Conservation (phyloP, 2,329 filamentous ascomycete species). For the Coniochaeta prunicola region DNA sequence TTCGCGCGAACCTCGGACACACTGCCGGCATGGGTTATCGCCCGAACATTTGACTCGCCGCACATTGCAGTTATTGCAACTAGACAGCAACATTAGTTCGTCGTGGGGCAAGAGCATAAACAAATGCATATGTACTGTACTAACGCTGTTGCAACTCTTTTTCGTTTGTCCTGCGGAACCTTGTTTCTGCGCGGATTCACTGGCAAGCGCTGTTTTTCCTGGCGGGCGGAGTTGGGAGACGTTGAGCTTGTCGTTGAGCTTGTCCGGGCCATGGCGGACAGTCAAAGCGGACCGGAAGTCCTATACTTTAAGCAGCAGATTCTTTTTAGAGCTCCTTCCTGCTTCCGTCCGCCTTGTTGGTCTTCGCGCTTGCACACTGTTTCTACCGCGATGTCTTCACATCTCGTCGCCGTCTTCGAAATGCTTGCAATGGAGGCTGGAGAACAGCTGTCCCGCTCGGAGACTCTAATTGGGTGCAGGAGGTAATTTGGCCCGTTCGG, state of each 20-base stretch:
- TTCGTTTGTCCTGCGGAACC: conserved; percentile 37
- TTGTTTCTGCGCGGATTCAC: conserved; percentile 43
- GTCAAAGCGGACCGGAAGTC: neutral
- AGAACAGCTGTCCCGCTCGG: neutral
- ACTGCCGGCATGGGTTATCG: conserved; percentile 39
- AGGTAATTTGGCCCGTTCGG: neutral
- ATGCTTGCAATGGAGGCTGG: neutral
- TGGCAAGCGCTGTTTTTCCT: conserved; percentile 29
- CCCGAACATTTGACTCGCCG: conserved; percentile 46
- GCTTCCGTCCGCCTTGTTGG: neutral
- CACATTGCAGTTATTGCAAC: conserved; percentile 46
- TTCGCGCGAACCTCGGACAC: conserved; percentile 31
- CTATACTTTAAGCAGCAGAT: neutral
- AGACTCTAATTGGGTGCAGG: neutral
- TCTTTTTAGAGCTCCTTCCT: neutral
- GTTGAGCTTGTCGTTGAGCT: neutral
- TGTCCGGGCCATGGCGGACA: neutral
- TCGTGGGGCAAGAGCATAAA: neutral
- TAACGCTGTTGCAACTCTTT: conserved; percentile 43
- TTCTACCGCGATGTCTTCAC: neutral
- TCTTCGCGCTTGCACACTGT: neutral
- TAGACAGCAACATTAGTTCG: conserved; percentile 13
- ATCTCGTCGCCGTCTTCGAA: neutral
- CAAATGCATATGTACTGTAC: conserved; percentile 13
- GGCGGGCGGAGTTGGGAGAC: conserved; percentile 7